Evolutionary conservation across 768 basidiomycete genomes (phyloP).

Genomic region (Leccinum disarticulatum): DNA sequence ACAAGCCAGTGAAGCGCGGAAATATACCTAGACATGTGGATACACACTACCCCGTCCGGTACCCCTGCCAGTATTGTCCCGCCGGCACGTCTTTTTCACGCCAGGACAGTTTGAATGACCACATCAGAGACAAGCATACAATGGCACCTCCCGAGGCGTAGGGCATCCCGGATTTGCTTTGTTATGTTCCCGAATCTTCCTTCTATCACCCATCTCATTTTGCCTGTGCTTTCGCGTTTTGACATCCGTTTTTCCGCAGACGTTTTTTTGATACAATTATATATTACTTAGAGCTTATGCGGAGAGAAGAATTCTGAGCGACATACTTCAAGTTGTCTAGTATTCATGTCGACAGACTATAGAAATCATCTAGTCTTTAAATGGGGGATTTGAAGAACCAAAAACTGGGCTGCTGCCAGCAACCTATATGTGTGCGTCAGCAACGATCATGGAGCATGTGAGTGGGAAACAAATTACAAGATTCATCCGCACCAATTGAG

Average conservation of each 20-base stretch:
- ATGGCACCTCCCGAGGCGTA: background rate
- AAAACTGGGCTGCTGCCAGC: background rate
- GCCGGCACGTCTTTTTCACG: slow-evolving; percentile 21
- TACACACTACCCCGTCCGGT: slow-evolving; percentile 18
- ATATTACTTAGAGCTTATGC: background rate
- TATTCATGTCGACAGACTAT: background rate
- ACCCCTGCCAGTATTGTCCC: slow-evolving; percentile 15
- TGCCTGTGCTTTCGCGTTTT: background rate
- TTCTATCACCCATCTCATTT: background rate
- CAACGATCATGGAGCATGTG: too few species aligned
- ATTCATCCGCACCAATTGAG: too few species aligned
- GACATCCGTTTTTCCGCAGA: too few species aligned
- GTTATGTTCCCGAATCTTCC: background rate
- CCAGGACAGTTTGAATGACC: slow-evolving; percentile 15
- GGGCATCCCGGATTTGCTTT: background rate
- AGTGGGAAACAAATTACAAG: too few species aligned
- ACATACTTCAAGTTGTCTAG: background rate
- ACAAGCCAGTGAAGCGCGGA: slow-evolving; percentile 2
- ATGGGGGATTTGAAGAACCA: background rate
- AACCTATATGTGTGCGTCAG: too few species aligned
- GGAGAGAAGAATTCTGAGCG: background rate
- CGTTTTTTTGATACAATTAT: background rate
- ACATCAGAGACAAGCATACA: slow-evolving; percentile 14
- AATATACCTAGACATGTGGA: slow-evolving; percentile 20
- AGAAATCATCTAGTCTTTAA: background rate